These are phyloP conservation scores for Ceratocystis smalleyi DNA, from an alignment of 2,329 filamentous ascomycete genomes.

Conservation along the genomic window DNA sequence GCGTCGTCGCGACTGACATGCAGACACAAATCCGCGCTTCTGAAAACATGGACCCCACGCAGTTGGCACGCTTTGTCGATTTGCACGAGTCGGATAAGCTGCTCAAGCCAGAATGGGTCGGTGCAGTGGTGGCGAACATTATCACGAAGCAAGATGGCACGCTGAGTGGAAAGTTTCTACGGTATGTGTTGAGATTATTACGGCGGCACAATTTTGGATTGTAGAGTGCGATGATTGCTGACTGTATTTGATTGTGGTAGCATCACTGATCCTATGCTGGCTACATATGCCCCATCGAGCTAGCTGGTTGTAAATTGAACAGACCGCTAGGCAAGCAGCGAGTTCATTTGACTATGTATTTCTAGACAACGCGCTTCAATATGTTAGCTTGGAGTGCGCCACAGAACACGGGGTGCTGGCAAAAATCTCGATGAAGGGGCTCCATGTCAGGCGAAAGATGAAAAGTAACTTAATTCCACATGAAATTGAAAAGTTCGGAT, in stretches of 20 bases:
- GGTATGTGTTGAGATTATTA: constrained; percentile 28
- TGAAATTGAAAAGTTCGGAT: constrained; percentile 12
- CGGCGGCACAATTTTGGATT: not conserved
- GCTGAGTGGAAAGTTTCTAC: constrained; percentile 62
- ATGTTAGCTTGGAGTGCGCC: not conserved
- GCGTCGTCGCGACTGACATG: constrained; percentile 81
- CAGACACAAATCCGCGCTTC: constrained; percentile 61
- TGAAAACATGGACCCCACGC: constrained; percentile 34
- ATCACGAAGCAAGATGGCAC: constrained; percentile 47
- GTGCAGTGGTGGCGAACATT: constrained; percentile 69
- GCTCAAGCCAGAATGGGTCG: constrained; percentile 69
- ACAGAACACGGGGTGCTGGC: no score
- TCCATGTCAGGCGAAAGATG: constrained; percentile 17
- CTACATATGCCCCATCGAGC: constrained; percentile 27
- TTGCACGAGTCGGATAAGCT: constrained; percentile 57
- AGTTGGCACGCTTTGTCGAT: constrained; percentile 52
- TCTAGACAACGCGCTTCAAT: not conserved
- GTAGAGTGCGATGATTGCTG: not conserved
- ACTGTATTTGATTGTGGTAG: constrained; percentile 5
- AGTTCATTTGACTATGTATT: constrained; percentile 20
- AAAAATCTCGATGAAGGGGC: not conserved
- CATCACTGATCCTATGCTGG: constrained; percentile 28
- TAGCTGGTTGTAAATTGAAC: not conserved
- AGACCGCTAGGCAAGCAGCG: not conserved
- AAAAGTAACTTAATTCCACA: constrained; percentile 17